Evolutionary conservation across 2,329 filamentous ascomycete species (phyloP).

Genomic region (Emydomyces testavorans): DNA sequence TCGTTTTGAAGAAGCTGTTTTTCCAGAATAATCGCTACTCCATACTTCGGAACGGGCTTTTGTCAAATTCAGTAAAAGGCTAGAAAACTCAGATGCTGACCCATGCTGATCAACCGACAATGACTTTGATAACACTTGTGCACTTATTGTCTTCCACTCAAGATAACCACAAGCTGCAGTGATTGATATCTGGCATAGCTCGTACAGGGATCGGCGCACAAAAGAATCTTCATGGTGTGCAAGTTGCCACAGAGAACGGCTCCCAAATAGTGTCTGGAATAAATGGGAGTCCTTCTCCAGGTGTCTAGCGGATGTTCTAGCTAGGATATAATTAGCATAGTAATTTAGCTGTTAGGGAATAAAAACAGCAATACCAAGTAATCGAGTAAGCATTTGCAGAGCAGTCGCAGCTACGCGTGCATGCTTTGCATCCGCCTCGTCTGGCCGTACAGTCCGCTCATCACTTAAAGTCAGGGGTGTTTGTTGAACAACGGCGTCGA

Average conservation of each 20-base stretch:
- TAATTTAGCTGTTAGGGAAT: not conserved
- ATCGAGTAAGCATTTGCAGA: conserved; percentile 43
- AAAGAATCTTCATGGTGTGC: conserved; percentile 45
- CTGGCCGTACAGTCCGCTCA: conserved; percentile 67
- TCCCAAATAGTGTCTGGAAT: conserved; percentile 56
- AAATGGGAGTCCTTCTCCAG: conserved; percentile 48
- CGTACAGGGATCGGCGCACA: conserved; percentile 48
- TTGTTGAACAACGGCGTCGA: conserved; percentile 64
- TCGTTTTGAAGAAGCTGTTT: conserved; percentile 45
- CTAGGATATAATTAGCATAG: conserved; percentile 19
- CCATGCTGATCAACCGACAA: conserved; percentile 60
- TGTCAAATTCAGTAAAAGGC: conserved; percentile 57
- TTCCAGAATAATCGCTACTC: conserved; percentile 52
- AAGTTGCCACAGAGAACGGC: conserved; percentile 51
- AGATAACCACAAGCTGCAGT: conserved; percentile 36
- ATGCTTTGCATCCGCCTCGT: conserved; percentile 81
- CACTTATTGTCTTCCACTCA: conserved; percentile 56
- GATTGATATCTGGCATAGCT: conserved; percentile 42
- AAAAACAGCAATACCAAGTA: conserved; percentile 30
- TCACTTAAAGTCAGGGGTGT: conserved; percentile 75
- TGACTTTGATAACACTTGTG: conserved; percentile 61
- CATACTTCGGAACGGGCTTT: conserved; percentile 56
- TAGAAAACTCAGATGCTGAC: conserved; percentile 60
- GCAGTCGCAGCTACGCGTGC: conserved; percentile 59
- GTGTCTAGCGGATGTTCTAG: conserved; percentile 36